Percentiles rank a stretch among this genome's conserved stretches.
Conservation (phyloP, 371 early-diverging fungal species). For the Mortierella sp. region DNA sequence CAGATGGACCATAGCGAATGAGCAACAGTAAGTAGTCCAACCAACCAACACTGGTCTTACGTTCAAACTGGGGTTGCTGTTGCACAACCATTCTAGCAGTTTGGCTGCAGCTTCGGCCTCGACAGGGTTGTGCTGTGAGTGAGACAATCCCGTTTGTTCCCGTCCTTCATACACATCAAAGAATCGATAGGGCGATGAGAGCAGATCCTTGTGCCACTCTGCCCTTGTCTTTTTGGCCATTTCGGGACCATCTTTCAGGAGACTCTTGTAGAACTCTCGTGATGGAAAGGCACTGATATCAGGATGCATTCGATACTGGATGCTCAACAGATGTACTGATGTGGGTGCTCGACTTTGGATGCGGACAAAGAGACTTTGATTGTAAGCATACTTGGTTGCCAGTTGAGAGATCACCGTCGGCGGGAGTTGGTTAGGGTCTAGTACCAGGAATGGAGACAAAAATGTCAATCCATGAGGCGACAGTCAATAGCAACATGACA, state of each 20-base stretch:
- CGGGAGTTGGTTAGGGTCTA: slow-evolving; percentile 97
- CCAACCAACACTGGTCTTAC: slow-evolving; percentile 45
- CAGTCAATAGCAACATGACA: background rate
- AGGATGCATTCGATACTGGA: slow-evolving; percentile 98
- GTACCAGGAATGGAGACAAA: background rate
- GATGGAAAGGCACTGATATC: slow-evolving; percentile 89
- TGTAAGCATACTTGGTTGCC: slow-evolving; percentile 82
- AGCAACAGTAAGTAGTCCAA: too few species aligned
- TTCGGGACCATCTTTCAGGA: slow-evolving; percentile 80
- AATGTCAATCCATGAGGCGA: background rate
- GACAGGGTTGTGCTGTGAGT: slow-evolving; percentile 83
- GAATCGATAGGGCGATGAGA: slow-evolving; percentile 84
- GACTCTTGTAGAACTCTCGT: slow-evolving; percentile 82
- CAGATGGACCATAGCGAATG: too few species aligned
- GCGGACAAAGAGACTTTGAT: slow-evolving; percentile 90
- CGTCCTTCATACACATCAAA: slow-evolving; percentile 78
- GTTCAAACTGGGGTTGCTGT: slow-evolving; percentile 63
- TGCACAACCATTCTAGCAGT: slow-evolving; percentile 73
- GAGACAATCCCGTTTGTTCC: slow-evolving; percentile 72
- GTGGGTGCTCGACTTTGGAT: slow-evolving; percentile 72
- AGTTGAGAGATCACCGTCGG: slow-evolving; percentile 88
- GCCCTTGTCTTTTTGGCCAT: slow-evolving; percentile 72
- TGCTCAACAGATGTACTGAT: slow-evolving; percentile 81
- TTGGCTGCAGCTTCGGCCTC: slow-evolving; percentile 83
- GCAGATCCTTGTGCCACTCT: slow-evolving; percentile 77